Base-by-base conservation (phyloP, 2,329 filamentous ascomycete species). In the Orbilia oligospora region DNA sequence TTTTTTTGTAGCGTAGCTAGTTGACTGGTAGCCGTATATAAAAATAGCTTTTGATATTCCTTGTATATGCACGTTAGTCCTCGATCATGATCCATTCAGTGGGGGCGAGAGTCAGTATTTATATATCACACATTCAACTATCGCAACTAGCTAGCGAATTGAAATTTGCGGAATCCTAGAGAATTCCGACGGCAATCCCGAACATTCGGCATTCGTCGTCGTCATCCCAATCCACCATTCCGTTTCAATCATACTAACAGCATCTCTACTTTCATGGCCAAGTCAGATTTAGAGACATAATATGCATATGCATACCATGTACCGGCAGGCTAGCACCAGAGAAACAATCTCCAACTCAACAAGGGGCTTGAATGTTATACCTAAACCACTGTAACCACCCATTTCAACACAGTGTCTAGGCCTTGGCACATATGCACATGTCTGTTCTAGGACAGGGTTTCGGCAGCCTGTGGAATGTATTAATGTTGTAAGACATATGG, bases 401-500 rank as follows among this genome's bases (percentile, higher is more conserved):
- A 10, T 9, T 24, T 55, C 24, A 30, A 33, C 5, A 5, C 14
- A 9, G 14, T 18, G 8, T 53, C 22, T 16, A 12, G 27, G 27
- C 30, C 53, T 56, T 56, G 53, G n/a, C n/a, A n/a, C n/a, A 30
- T 30, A 30, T 30, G 53, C 51, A 18, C 3, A 38, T 30, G 30
- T 3, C 9, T n/a, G 18, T 58, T 36, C 30, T 36, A 12, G n/a
- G 53, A 30, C 33, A 58, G 33, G 53, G 9, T 30, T 22, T 30
- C 53, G 53, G 33, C 14, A 41, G 3, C n/a, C 18, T 20, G 14
- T 33, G 30, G 53, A 58, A 58, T 58, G n/a, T 27, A 18, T 30
- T 58, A 58, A 58, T 58, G n/a, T 27, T 30, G 53, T 58, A 58
- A 58, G 53, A 58, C 53, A 58, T 33, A 53, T 27, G 48, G 12